phyloP scores from a whole-genome alignment of 768 basidiomycete genomes.

The Tricholomella constricta region DNA sequence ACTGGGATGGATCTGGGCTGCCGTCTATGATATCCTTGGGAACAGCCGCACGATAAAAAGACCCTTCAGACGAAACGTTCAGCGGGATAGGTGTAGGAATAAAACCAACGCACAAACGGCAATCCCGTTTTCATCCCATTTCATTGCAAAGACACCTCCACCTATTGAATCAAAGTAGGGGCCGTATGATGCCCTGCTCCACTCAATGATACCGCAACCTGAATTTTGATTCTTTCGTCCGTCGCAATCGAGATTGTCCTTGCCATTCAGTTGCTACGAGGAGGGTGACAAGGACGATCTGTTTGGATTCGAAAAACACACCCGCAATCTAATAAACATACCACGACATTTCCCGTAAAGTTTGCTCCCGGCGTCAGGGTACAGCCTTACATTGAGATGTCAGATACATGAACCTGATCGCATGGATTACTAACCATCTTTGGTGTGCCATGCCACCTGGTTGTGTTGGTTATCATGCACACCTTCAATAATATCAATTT shows the following conservation, averaged over 20 bases:
- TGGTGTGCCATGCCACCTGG: conserved; percentile 82
- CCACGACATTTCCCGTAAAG: conserved; percentile 66
- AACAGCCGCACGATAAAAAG: conserved; percentile 78
- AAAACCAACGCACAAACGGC: conserved; percentile 62
- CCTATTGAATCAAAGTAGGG: conserved; percentile 76
- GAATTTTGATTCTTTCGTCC: conserved; percentile 55
- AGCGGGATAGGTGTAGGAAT: background rate
- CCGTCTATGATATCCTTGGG: conserved; percentile 66
- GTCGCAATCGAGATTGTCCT: conserved; percentile 57
- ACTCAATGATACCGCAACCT: conserved; percentile 79
- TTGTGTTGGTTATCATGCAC: conserved; percentile 86
- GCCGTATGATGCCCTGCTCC: conserved; percentile 83
- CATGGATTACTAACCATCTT: conserved; percentile 44
- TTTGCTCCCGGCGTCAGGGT: conserved; percentile 51
- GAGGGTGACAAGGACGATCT: background rate
- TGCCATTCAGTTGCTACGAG: conserved; percentile 45
- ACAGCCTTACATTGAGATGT: conserved; percentile 47
- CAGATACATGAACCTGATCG: background rate
- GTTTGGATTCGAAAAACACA: background rate
- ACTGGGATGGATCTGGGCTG: conserved; percentile 62
- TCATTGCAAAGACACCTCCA: conserved; percentile 88
- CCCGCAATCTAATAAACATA: conserved; percentile 34
- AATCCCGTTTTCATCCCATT: conserved; percentile 81
- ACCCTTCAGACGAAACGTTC: conserved; percentile 49
- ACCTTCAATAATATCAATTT: conserved; percentile 84